phyloP scores from a whole-genome alignment of 179 eudicot species.

The Beta lomatogona region DNA sequence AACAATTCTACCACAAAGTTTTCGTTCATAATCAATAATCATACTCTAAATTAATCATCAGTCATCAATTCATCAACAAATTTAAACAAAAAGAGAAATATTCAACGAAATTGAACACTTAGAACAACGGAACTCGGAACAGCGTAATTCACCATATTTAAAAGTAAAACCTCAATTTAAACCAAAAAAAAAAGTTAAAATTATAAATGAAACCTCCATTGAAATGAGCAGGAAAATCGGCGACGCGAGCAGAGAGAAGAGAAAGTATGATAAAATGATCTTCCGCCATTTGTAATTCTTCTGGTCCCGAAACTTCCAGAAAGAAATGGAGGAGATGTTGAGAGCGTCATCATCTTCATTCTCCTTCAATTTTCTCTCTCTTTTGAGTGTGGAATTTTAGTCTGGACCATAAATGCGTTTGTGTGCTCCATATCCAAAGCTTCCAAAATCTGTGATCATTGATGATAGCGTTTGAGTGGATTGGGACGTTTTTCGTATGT shows the following conservation, averaged over 20 bases:
- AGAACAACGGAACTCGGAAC: not conserved
- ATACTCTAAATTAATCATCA: not conserved
- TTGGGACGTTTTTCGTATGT: conserved; percentile 21
- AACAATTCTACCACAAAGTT: not conserved
- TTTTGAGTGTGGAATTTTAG: not conserved
- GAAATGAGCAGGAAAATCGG: conserved; percentile 16
- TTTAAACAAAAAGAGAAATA: not conserved
- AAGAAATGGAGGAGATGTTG: conserved; percentile 15
- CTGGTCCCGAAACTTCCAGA: not conserved
- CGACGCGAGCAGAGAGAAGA: conserved; percentile 11
- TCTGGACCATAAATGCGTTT: not conserved
- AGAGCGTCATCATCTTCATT: conserved; percentile 28
- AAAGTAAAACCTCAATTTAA: conserved; percentile 1
- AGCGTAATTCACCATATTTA: not conserved
- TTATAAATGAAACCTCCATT: conserved; percentile 8
- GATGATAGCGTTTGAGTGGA: conserved; percentile 43
- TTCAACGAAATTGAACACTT: not conserved
- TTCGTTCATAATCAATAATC: not conserved
- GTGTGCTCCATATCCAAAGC: conserved; percentile 20
- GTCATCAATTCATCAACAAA: not conserved
- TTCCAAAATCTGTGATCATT: conserved; percentile 11
- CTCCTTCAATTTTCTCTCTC: not conserved
- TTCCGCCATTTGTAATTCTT: not conserved
- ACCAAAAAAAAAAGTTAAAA: not conserved
- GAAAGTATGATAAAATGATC: not conserved